A percentile compares a stretch with the other conserved stretches of the same genome.
Conservation (phyloP, 192 early-diverging fungal species). For the Geranomyces variabilis region DNA sequence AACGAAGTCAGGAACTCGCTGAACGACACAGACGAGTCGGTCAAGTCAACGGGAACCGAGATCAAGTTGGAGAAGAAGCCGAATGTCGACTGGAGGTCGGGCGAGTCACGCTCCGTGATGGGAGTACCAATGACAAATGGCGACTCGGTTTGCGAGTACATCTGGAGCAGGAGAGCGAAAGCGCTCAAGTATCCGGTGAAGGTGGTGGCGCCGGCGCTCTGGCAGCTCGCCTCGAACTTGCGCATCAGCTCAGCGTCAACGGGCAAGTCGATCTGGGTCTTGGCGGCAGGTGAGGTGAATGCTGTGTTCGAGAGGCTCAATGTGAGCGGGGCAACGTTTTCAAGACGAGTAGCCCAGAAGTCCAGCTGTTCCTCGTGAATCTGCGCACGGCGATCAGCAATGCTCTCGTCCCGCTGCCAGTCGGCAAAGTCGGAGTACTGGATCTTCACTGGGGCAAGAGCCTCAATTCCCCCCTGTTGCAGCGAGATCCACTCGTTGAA, state of each 20-base stretch:
- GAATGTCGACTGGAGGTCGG: background rate
- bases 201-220: background rate
- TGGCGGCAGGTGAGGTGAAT: background rate
- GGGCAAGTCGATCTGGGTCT: background rate
- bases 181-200: background rate
- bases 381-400: too few species aligned
- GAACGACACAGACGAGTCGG: background rate
- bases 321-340: background rate
- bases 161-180: background rate
- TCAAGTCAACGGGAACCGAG: background rate
- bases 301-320: conserved; percentile 4
- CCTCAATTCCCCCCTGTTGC: background rate
- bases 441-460: conserved; percentile 10
- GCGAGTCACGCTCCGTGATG: background rate
- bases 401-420: conserved; percentile 19
- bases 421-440: conserved; percentile 24
- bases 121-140: conserved; percentile 4
- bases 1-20: background rate
- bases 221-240: background rate
- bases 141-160: background rate
- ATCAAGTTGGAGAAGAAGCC: conserved; percentile 11
- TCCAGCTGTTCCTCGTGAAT: background rate
- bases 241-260: background rate
- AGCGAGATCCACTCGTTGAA: conserved; percentile 10
- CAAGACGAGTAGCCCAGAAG: background rate